Conservation (phyloP, 225 moss, liverwort and hornwort species). For the Marchantia polymorpha region DNA sequence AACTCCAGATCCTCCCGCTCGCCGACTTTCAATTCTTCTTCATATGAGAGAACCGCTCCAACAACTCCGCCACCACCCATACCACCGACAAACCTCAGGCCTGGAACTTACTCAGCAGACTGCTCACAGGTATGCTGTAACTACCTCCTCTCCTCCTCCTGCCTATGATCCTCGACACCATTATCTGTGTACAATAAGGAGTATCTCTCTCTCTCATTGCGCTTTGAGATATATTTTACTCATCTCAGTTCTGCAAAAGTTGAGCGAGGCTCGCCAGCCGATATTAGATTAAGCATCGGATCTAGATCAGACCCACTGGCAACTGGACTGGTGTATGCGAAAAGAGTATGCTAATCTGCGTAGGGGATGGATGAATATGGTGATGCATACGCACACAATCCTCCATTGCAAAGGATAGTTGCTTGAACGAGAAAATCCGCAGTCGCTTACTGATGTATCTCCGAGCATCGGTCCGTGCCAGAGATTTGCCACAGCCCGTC, state of each 20-base stretch:
- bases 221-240: not conserved
- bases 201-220: not conserved
- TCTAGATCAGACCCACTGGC: too few relatives aligned
- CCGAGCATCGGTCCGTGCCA: too few relatives aligned
- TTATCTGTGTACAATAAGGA: not conserved
- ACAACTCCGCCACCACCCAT: not conserved
- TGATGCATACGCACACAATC: not conserved
- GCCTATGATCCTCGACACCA: too few relatives aligned
- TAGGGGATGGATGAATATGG: not conserved
- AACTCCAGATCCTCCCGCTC: constrained; percentile 6
- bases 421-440: not conserved
- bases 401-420: not conserved
- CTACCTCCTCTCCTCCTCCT: too few relatives aligned
- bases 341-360: too few relatives aligned
- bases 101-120: not conserved
- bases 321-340: too few relatives aligned
- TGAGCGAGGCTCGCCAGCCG: too few relatives aligned
- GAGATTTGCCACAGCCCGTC: too few relatives aligned
- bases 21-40: not conserved
- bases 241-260: not conserved
- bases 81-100: not conserved
- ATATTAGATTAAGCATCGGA: not conserved
- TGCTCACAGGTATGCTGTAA: not conserved
- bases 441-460: not conserved
- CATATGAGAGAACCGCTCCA: constrained; percentile 4